A percentile compares a stretch with the other conserved stretches of the same genome.
These are phyloP conservation scores for Babesia microti DNA, from an alignment of 169 alveolate genomes.

Conservation along the genomic window DNA sequence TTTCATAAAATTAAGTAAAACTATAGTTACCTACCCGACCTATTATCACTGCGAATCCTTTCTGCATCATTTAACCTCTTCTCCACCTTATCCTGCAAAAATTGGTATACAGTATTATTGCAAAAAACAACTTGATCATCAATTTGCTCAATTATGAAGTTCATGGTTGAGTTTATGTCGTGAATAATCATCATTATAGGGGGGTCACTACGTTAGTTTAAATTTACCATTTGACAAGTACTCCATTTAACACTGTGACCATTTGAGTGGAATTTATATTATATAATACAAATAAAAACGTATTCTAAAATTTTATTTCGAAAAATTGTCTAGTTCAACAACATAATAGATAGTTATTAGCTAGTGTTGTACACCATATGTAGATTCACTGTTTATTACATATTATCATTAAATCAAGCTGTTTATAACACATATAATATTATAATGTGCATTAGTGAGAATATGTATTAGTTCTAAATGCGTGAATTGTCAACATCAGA, in stretches of 20 bases:
- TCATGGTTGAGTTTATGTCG: slow-evolving; percentile 53
- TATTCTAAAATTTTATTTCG: neutral
- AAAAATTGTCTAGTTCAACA: neutral
- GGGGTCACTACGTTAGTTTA: slow-evolving; percentile 38
- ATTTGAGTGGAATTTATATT: neutral
- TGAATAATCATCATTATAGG: slow-evolving; percentile 65
- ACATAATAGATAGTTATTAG: neutral
- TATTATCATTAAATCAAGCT: no score
- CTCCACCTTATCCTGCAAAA: slow-evolving; percentile 23
- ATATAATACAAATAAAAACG: neutral
- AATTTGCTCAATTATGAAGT: slow-evolving; percentile 60
- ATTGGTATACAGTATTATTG: slow-evolving; percentile 39
- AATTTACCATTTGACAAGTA: slow-evolving; percentile 16
- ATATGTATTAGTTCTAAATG: no score
- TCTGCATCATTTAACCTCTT: slow-evolving; percentile 27
- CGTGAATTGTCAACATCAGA: no score
- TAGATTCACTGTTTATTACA: neutral
- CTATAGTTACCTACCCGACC: slow-evolving; percentile 2
- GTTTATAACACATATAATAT: no score
- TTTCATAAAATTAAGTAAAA: neutral
- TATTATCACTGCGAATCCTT: slow-evolving; percentile 4
- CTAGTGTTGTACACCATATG: neutral
- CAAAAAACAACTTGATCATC: slow-evolving; percentile 64
- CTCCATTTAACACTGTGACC: slow-evolving; percentile 42
- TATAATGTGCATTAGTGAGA: no score